Conservation (phyloP, 306 rosid genomes). For the Medicago truncatula region MtrunA17r5.0-ANR NC_053042.1:11877501-11878000, state of each 20-base stretch:
- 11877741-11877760: constrained; percentile 1
- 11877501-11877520: too few relatives aligned
- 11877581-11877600: too few relatives aligned
- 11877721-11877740: constrained; percentile 11
- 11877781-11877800: constrained; percentile 20
- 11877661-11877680: too few relatives aligned
- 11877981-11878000: constrained; percentile 1
- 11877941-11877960: too few relatives aligned
- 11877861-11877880: constrained; percentile 1
- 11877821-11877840: constrained; percentile 13
- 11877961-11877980: constrained; percentile 26
- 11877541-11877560: too few relatives aligned
- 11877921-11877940: too few relatives aligned
- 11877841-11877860: constrained; percentile 36
- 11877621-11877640: too few relatives aligned
- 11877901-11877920: background rate
- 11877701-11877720: background rate
- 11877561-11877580: too few relatives aligned
- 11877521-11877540: too few relatives aligned
- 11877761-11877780: constrained; percentile 14
- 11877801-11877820: constrained; percentile 1
- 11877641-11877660: too few relatives aligned
- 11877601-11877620: too few relatives aligned
- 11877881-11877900: too few relatives aligned
- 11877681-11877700: background rate